Evolutionary conservation across 495 filamentous ascomycete species (phyloP).

Genomic region (Lasiosphaeria hispida): DNA sequence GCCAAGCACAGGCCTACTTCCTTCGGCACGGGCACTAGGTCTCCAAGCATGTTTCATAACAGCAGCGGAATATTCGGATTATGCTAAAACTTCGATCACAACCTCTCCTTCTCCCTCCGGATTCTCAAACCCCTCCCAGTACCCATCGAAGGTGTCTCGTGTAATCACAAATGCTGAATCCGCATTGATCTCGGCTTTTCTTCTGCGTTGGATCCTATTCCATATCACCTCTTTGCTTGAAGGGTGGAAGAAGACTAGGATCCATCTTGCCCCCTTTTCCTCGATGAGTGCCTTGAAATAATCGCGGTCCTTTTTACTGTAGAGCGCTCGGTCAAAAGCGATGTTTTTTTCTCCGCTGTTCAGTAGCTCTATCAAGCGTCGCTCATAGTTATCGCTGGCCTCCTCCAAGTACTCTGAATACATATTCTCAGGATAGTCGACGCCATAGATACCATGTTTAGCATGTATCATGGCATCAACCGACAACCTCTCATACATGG

Average conservation of each 20-base stretch:
- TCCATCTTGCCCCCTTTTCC: conserved; percentile 30
- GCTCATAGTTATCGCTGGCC: conserved; percentile 24
- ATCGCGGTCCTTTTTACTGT: conserved; percentile 31
- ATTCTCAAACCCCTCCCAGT: conserved; percentile 39
- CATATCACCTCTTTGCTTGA: conserved; percentile 32
- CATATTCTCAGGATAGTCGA: conserved; percentile 34
- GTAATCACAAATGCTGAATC: conserved; percentile 41
- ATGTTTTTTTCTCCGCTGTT: conserved; percentile 22
- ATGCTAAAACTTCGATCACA: conserved; percentile 23
- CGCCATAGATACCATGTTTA: conserved; percentile 34
- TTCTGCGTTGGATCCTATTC: conserved; percentile 31
- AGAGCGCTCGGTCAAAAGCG: conserved; percentile 39
- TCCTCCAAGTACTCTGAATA: conserved; percentile 34
- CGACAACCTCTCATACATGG: conserved; percentile 28
- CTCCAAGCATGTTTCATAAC: too few species aligned
- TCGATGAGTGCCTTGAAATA: conserved; percentile 34
- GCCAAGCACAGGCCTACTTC: too few species aligned
- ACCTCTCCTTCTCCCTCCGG: conserved; percentile 37
- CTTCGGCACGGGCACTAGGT: too few species aligned
- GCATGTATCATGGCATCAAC: conserved; percentile 33
- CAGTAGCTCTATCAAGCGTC: conserved; percentile 24
- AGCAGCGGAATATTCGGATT: not conserved
- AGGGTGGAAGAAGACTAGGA: conserved; percentile 33
- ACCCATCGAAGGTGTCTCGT: conserved; percentile 33
- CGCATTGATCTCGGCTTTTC: conserved; percentile 30